These are phyloP conservation scores for Aureobasidium melanogenum DNA, from an alignment of 2,329 filamentous ascomycete species.

Conservation along the genomic window DNA sequence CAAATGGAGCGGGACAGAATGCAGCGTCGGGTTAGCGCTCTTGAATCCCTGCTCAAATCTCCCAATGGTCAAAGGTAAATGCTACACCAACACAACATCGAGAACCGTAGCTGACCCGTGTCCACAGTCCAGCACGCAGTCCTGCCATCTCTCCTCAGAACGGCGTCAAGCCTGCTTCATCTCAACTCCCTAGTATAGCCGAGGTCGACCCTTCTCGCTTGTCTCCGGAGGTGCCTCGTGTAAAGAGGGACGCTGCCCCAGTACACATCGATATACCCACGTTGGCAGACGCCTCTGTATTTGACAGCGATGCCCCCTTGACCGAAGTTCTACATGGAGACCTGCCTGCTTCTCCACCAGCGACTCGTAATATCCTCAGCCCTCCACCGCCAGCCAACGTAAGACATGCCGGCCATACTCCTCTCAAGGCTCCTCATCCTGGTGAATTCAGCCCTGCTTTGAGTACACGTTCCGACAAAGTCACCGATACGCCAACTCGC, in stretches of 20 bases:
- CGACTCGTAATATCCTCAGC: constrained; percentile 18
- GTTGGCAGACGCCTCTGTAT: background rate
- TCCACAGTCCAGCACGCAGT: constrained; percentile 26
- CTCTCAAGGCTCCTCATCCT: constrained; percentile 21
- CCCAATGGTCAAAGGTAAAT: constrained; percentile 26
- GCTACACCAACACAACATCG: background rate
- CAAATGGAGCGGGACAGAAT: constrained; percentile 24
- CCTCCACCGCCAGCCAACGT: constrained; percentile 24
- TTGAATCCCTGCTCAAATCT: constrained; percentile 26
- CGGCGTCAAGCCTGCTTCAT: constrained; percentile 12
- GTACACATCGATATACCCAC: constrained; percentile 11
- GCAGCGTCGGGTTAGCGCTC: constrained; percentile 24
- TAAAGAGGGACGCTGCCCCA: constrained; percentile 13
- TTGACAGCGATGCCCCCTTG: background rate
- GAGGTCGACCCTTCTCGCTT: constrained; percentile 23
- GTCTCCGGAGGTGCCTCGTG: constrained; percentile 3
- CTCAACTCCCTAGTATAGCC: constrained; percentile 24
- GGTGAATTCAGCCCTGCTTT: constrained; percentile 19
- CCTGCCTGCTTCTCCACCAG: constrained; percentile 21
- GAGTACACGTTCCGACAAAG: constrained; percentile 18
- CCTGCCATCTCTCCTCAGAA: constrained; percentile 24
- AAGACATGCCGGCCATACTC: constrained; percentile 27
- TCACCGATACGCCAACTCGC: constrained; percentile 28
- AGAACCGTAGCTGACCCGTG: background rate
- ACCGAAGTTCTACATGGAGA: constrained; percentile 21